A percentile compares a stretch with the other conserved stretches of the same genome.
These are phyloP conservation scores for Coemansia sp. DNA, from an alignment of 192 early-diverging fungal species.

Conservation along the genomic window DNA sequence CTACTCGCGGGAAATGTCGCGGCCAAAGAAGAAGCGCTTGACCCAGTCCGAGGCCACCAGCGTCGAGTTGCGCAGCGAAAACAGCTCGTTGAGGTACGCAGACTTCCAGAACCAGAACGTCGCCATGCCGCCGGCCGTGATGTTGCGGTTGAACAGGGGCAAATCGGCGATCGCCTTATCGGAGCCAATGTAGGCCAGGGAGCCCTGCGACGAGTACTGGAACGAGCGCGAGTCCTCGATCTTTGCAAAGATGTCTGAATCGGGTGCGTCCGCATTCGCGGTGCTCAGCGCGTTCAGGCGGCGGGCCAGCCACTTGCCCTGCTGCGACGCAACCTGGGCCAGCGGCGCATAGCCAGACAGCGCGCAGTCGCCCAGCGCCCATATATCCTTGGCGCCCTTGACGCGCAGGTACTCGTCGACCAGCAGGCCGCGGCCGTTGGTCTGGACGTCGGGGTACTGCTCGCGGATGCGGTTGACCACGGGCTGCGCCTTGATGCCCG, in stretches of 20 bases:
- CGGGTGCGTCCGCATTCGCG: neutral
- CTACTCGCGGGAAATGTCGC: conserved; percentile 90
- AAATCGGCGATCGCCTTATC: conserved; percentile 95
- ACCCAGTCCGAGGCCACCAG: conserved; percentile 89
- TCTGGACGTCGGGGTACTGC: conserved; percentile 40
- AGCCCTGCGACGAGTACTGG: conserved; percentile 83
- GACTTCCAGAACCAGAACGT: conserved; percentile 79
- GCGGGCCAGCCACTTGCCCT: conserved; percentile 82
- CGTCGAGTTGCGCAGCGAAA: conserved; percentile 77
- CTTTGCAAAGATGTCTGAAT: conserved; percentile 22
- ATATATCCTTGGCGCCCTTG: conserved; percentile 65
- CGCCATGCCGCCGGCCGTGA: conserved; percentile 64
- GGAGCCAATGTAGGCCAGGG: conserved; percentile 89
- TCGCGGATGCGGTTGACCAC: conserved; percentile 54
- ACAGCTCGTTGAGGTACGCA: conserved; percentile 74
- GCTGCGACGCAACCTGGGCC: conserved; percentile 88
- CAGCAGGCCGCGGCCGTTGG: conserved; percentile 58
- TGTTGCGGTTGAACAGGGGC: conserved; percentile 69
- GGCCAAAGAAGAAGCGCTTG: conserved; percentile 87
- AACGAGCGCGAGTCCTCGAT: conserved; percentile 57
- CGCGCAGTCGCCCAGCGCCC: conserved; percentile 90
- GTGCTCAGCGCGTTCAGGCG: conserved; percentile 56
- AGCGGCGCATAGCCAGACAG: conserved; percentile 73
- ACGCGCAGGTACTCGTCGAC: conserved; percentile 79
- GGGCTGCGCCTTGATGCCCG: conserved; percentile 69